Evolutionary conservation across 192 early-diverging fungal species (phyloP).

Genomic region (Backusella circina): DNA sequence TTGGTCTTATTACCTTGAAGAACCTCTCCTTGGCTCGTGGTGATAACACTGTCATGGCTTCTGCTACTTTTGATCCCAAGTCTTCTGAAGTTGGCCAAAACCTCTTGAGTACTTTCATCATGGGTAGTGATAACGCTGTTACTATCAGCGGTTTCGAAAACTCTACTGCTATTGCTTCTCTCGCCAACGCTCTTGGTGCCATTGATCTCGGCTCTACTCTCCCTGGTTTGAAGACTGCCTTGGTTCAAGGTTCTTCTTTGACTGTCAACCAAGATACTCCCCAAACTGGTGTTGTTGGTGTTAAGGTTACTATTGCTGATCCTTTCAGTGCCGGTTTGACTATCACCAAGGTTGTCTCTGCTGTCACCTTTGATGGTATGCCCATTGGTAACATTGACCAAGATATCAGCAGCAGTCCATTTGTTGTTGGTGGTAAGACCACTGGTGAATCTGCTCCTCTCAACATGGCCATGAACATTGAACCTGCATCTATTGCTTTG

Average conservation of each 20-base stretch:
- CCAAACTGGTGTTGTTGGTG: constrained; percentile 39
- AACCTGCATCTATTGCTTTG: constrained; percentile 42
- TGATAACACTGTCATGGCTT: constrained; percentile 36
- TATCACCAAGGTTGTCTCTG: constrained; percentile 45
- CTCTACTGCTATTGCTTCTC: constrained; percentile 44
- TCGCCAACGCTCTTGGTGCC: constrained; percentile 40
- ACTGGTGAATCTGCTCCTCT: constrained; percentile 32
- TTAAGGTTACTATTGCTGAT: constrained; percentile 47
- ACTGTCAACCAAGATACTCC: constrained; percentile 40
- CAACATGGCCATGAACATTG: constrained; percentile 47
- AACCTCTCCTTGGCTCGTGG: constrained; percentile 45
- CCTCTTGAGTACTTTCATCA: constrained; percentile 48
- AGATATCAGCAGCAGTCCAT: constrained; percentile 38
- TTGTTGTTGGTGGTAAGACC: constrained; percentile 38
- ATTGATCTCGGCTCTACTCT: constrained; percentile 42
- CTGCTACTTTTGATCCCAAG: constrained; percentile 46
- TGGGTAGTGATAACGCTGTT: constrained; percentile 39
- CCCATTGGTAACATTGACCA: constrained; percentile 43
- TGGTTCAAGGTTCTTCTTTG: constrained; percentile 41
- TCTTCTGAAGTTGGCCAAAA: constrained; percentile 39
- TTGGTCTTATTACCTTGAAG: constrained; percentile 46
- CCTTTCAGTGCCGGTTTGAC: constrained; percentile 49
- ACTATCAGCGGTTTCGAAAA: constrained; percentile 37
- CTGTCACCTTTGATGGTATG: constrained; percentile 40
- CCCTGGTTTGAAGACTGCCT: constrained; percentile 42